phyloP scores from a whole-genome alignment of 345 rosid genomes.

The Euphorbia pulcherrima region DNA sequence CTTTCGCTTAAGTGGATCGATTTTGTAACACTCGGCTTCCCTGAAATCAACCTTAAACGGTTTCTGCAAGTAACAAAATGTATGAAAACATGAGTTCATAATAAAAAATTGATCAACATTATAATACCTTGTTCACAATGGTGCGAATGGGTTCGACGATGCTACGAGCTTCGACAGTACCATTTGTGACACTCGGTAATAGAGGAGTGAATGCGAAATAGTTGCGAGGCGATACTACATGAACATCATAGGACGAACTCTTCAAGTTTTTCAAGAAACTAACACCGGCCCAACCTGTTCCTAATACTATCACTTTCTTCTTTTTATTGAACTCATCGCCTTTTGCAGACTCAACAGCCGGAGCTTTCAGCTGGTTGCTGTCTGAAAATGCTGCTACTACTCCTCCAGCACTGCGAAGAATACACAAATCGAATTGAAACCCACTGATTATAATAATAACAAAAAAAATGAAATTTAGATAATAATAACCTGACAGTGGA shows the following conservation, averaged over 20 bases:
- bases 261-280: slow-evolving; percentile 63
- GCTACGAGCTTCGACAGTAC: slow-evolving; percentile 87
- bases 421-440: neutral
- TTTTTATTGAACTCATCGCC: too few relatives aligned
- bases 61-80: slow-evolving; percentile 36
- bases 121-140: slow-evolving; percentile 52
- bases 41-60: slow-evolving; percentile 40
- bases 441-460: neutral
- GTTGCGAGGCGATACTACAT: slow-evolving; percentile 71
- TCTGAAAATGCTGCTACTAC: slow-evolving; percentile 20
- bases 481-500: slow-evolving; percentile 43
- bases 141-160: slow-evolving; percentile 71
- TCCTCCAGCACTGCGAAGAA: slow-evolving; percentile 20
- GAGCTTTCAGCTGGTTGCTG: slow-evolving; percentile 22
- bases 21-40: slow-evolving; percentile 72
- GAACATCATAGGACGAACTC: slow-evolving; percentile 51
- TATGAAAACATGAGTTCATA: neutral
- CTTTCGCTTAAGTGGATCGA: slow-evolving; percentile 53
- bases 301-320: slow-evolving; percentile 75
- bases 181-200: slow-evolving; percentile 74
- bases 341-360: slow-evolving; percentile 8
- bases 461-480: neutral
- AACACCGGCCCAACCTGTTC: slow-evolving; percentile 81
- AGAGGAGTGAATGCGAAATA: slow-evolving; percentile 83
- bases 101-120: neutral